Evolutionary conservation across 1,284 basidiomycete genomes (phyloP).

Genomic region (Ustilago esculenta): DNA sequence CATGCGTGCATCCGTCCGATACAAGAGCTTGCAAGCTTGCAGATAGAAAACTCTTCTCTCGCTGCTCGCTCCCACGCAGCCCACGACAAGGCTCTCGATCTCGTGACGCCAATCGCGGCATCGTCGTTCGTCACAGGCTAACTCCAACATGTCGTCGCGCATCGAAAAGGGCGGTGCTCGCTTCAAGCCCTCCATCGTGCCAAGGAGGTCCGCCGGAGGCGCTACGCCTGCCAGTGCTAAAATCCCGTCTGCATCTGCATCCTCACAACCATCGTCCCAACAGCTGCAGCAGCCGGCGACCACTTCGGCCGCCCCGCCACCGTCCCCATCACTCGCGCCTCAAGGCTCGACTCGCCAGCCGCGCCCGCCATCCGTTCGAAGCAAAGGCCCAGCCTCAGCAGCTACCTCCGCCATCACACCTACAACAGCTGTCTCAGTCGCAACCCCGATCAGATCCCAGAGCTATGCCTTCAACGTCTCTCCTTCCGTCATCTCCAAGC

Average conservation of each 20-base stretch:
- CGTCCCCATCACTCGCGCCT: conserved; percentile 23
- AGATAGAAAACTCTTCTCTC: too few species aligned
- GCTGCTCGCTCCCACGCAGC: too few species aligned
- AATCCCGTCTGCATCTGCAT: conserved; percentile 1
- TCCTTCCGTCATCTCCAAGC: conserved; percentile 24
- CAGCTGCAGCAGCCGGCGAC: conserved; percentile 9
- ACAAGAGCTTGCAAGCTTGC: too few species aligned
- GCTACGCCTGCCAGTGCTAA: background rate
- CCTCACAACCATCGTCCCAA: conserved; percentile 6
- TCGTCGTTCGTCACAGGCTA: background rate
- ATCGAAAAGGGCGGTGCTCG: conserved; percentile 52
- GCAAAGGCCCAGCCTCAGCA: conserved; percentile 8
- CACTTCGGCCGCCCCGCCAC: conserved; percentile 8
- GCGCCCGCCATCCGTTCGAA: conserved; percentile 24
- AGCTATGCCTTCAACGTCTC: conserved; percentile 46
- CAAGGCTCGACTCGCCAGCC: conserved; percentile 12
- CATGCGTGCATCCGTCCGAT: conserved; percentile 7
- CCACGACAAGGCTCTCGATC: background rate
- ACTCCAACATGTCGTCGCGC: conserved; percentile 40
- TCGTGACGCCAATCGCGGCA: background rate
- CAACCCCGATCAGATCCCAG: conserved; percentile 12
- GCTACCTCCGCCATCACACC: background rate
- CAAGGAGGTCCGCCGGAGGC: conserved; percentile 23
- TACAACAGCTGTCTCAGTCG: background rate
- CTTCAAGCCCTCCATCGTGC: conserved; percentile 51